phyloP scores from a whole-genome alignment of 2,329 filamentous ascomycete species.

The Lachnellula arida region DNA sequence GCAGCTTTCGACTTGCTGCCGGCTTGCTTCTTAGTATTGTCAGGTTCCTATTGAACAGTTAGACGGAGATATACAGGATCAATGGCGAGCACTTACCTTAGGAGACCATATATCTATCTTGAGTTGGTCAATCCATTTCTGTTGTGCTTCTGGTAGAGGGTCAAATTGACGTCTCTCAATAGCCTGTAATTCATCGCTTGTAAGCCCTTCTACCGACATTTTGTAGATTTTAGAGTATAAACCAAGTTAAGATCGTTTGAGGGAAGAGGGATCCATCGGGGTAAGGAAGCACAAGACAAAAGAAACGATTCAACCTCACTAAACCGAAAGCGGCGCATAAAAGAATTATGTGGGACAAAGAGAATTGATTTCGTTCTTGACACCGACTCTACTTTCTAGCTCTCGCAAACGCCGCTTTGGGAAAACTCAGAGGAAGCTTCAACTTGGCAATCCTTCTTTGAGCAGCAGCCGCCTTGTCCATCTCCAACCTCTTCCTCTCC shows the following conservation, averaged over 20 bases:
- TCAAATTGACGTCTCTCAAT: neutral
- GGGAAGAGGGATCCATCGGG: no score
- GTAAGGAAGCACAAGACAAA: neutral
- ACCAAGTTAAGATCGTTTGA: no score
- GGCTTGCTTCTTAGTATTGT: no score
- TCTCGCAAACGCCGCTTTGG: constrained; percentile 45
- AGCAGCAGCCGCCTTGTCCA: constrained; percentile 55
- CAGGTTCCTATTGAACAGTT: no score
- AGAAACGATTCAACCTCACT: neutral
- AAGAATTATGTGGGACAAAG: neutral
- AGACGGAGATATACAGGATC: no score
- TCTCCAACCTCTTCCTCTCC: constrained; percentile 47
- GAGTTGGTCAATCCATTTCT: neutral
- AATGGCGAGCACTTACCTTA: no score
- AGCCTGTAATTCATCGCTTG: neutral
- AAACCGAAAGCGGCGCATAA: neutral
- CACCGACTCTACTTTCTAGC: constrained; percentile 14
- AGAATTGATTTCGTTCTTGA: neutral
- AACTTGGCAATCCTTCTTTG: constrained; percentile 66
- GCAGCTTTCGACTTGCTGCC: no score
- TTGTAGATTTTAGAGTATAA: neutral
- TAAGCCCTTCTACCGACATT: neutral
- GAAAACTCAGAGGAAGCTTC: constrained; percentile 76
- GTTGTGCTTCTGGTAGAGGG: neutral
- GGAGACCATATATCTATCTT: no score